These are phyloP conservation scores for Favolaschia claudopus DNA, from an alignment of 768 basidiomycete genomes.

Conservation along the genomic window DNA sequence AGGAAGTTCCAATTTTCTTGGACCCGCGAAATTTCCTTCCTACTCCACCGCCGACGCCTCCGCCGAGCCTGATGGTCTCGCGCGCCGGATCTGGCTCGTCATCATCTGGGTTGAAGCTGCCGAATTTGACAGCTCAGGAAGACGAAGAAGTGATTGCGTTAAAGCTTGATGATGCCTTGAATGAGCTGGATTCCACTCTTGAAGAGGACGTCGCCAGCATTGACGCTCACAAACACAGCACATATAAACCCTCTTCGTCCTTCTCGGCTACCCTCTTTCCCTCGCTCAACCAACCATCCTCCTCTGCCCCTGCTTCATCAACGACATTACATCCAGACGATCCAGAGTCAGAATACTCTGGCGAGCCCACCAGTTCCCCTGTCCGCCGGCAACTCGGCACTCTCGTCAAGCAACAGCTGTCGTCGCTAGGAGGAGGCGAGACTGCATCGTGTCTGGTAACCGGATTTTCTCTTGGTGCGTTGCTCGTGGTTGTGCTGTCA, in stretches of 20 bases:
- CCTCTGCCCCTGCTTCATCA: background rate
- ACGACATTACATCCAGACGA: background rate
- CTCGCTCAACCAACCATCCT: too few relatives aligned
- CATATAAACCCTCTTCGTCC: too few relatives aligned
- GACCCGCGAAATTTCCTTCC: conserved; percentile 17
- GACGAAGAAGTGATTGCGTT: too few relatives aligned
- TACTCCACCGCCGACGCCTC: conserved; percentile 16
- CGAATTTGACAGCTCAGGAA: background rate
- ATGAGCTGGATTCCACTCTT: too few relatives aligned
- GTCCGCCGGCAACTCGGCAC: background rate
- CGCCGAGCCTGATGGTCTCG: background rate
- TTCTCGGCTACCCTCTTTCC: too few relatives aligned
- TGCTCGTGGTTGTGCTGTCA: conserved; percentile 12
- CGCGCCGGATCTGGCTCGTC: background rate
- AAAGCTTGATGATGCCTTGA: too few relatives aligned
- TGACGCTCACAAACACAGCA: too few relatives aligned
- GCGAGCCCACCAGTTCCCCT: background rate
- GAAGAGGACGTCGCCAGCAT: too few relatives aligned
- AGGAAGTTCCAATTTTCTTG: background rate
- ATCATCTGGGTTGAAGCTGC: background rate
- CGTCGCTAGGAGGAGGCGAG: background rate
- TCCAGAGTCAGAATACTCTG: background rate
- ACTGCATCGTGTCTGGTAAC: conserved; percentile 24
- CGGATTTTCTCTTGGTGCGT: conserved; percentile 23
- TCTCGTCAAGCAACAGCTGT: background rate